These are phyloP conservation scores for Pythium apleroticum DNA, from an alignment of 352 stramenopile species.

Conservation along the genomic window DNA sequence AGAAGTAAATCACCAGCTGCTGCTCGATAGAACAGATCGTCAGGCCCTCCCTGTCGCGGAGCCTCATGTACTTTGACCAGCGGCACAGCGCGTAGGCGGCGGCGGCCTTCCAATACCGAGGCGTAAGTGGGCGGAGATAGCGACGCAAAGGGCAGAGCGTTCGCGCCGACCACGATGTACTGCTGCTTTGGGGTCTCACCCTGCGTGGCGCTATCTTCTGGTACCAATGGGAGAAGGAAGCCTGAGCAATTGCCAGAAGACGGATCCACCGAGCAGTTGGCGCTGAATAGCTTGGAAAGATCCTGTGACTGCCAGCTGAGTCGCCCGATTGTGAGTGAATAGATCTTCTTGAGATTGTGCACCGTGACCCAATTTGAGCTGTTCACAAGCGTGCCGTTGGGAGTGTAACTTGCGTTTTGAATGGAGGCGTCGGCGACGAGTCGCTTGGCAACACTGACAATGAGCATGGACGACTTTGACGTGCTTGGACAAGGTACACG, in stretches of 20 bases:
- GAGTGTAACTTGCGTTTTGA: background rate
- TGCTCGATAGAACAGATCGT: background rate
- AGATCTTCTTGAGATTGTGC: slow-evolving; percentile 23
- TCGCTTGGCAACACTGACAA: slow-evolving; percentile 15
- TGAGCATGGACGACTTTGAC: slow-evolving; percentile 8
- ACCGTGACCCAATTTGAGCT: background rate
- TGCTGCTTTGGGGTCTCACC: background rate
- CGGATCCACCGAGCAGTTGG: background rate
- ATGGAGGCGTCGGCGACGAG: slow-evolving; percentile 9
- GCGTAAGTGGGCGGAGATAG: background rate
- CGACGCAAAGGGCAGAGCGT: background rate
- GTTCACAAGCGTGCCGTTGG: background rate
- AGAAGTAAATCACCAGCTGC: slow-evolving; percentile 8
- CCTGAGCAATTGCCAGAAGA: background rate
- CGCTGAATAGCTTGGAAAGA: slow-evolving; percentile 5
- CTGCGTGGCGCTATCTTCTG: background rate
- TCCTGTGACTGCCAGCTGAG: slow-evolving; percentile 21
- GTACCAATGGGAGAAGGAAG: background rate
- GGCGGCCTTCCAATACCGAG: background rate
- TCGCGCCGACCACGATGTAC: background rate
- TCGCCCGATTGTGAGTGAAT: slow-evolving; percentile 22
- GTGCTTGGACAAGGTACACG: background rate
- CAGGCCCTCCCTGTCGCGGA: background rate
- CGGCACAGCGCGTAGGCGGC: background rate
- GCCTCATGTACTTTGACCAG: slow-evolving; percentile 17